These are phyloP conservation scores for Tardiomyces digboiensis DNA, from an alignment of 1,139 yeast species.

Conservation along the genomic window DNA sequence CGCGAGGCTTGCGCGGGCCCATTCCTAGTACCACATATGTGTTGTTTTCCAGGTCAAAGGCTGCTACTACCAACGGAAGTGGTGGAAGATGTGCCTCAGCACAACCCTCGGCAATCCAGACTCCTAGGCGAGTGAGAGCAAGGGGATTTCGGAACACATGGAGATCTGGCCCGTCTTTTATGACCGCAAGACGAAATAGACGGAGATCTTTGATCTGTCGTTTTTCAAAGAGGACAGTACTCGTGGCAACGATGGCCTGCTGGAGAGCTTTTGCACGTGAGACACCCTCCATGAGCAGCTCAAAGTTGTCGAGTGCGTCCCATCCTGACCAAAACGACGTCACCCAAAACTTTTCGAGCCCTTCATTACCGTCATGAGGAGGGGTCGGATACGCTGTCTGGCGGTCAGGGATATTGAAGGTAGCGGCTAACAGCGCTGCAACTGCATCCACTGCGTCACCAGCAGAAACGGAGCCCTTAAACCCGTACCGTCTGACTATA, in stretches of 20 bases:
- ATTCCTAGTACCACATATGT: slow-evolving; percentile 86
- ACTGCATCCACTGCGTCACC: slow-evolving; percentile 90
- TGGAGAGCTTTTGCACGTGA: slow-evolving; percentile 76
- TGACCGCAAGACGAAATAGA: slow-evolving; percentile 75
- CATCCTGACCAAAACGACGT: slow-evolving; percentile 91
- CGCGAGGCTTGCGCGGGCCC: slow-evolving; percentile 71
- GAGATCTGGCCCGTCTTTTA: slow-evolving; percentile 84
- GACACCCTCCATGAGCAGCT: slow-evolving; percentile 58
- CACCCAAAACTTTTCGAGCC: slow-evolving; percentile 53
- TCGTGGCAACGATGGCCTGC: slow-evolving; percentile 78
- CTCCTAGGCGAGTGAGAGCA: slow-evolving; percentile 72
- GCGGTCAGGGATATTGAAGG: slow-evolving; percentile 3
- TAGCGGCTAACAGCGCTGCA: slow-evolving; percentile 66
- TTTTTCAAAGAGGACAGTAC: slow-evolving; percentile 81
- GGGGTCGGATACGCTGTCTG: neutral
- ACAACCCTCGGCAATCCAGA: slow-evolving; percentile 87
- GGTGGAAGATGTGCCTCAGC: slow-evolving; percentile 65
- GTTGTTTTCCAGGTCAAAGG: slow-evolving; percentile 63
- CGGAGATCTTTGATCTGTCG: slow-evolving; percentile 70
- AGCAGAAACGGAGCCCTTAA: slow-evolving; percentile 78
- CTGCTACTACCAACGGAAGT: slow-evolving; percentile 82
- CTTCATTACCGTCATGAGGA: neutral
- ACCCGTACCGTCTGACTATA: slow-evolving; percentile 78
- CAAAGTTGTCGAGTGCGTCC: slow-evolving; percentile 64
- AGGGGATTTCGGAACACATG: slow-evolving; percentile 76